Conservation (phyloP, 2,329 filamentous ascomycete genomes). For the Phoma sp. region DNA sequence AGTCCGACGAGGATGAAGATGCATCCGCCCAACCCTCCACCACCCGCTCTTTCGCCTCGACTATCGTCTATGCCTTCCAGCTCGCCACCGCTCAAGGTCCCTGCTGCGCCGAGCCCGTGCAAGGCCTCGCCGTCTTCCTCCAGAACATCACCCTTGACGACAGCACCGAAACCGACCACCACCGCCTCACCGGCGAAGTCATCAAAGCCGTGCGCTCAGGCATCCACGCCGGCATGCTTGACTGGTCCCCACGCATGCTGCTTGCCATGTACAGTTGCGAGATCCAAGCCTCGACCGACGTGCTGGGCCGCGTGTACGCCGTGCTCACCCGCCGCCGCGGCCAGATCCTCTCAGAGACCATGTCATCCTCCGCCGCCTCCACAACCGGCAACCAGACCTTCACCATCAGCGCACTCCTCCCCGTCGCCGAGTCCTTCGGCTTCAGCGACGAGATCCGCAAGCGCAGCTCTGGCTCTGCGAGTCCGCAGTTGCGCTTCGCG, state of each 20-base stretch:
- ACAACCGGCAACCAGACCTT: conserved; percentile 94
- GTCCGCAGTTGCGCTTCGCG: conserved; percentile 90
- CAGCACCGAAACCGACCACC: conserved; percentile 64
- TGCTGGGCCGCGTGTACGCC: conserved; percentile 92
- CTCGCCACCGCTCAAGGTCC: conserved; percentile 87
- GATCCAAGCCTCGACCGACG: conserved; percentile 95
- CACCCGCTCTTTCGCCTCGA: conserved; percentile 80
- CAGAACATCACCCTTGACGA: conserved; percentile 74
- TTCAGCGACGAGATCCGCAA: conserved; percentile 98
- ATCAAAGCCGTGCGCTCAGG: conserved; percentile 86
- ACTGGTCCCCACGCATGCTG: conserved; percentile 95
- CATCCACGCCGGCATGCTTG: conserved; percentile 85
- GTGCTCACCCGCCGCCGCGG: conserved; percentile 96
- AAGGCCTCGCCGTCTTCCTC: conserved; percentile 89
- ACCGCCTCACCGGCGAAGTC: conserved; percentile 87
- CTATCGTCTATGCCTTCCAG: conserved; percentile 92
- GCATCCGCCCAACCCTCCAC: conserved; percentile 36
- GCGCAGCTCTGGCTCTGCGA: conserved; percentile 85
- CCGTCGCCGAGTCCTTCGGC: conserved; percentile 93
- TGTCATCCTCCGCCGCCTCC: conserved; percentile 95
- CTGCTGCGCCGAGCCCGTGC: conserved; percentile 89
- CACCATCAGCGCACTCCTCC: conserved; percentile 85
- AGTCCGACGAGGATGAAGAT: conserved; percentile 41
- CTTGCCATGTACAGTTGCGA: conserved; percentile 98
- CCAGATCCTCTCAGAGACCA: conserved; percentile 83